Percentiles rank a stretch among this genome's conserved stretches.
phyloP scores from a whole-genome alignment of 306 rosid genomes.

The Comarum palustre region DNA sequence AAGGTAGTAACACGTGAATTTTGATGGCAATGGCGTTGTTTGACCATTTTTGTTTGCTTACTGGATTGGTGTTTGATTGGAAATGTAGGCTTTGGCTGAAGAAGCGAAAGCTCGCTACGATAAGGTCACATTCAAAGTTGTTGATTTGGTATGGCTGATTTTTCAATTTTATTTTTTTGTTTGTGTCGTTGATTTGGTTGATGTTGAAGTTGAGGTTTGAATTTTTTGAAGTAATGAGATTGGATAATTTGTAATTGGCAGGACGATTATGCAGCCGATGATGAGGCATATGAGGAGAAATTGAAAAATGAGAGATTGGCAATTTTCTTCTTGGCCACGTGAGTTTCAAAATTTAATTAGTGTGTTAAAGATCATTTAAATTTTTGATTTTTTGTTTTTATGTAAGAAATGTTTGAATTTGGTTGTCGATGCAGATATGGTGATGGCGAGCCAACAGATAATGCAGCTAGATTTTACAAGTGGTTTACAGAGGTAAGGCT shows the following conservation, averaged over 20 bases:
- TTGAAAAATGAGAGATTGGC: slow-evolving; percentile 61
- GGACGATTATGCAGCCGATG: slow-evolving; percentile 88
- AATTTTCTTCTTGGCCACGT: slow-evolving; percentile 94
- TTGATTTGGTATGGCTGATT: slow-evolving; percentile 65
- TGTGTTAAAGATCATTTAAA: neutral
- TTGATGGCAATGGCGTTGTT: neutral
- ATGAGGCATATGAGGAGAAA: slow-evolving; percentile 73
- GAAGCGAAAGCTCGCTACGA: slow-evolving; percentile 90
- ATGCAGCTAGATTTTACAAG: slow-evolving; percentile 89
- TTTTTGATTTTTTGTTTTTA: neutral
- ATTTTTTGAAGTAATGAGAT: slow-evolving; percentile 5
- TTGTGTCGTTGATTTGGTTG: slow-evolving; percentile 2
- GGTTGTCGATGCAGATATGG: slow-evolving; percentile 69
- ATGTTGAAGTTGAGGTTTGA: neutral
- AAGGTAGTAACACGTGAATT: slow-evolving; percentile 40
- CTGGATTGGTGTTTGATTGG: neutral
- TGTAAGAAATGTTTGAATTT: slow-evolving; percentile 10
- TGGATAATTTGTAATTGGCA: slow-evolving; percentile 26
- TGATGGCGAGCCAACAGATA: slow-evolving; percentile 99
- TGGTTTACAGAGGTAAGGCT: slow-evolving; percentile 82
- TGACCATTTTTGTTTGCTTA: slow-evolving; percentile 2
- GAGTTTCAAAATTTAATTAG: slow-evolving; percentile 31
- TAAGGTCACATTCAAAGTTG: slow-evolving; percentile 63
- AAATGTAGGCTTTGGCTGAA: slow-evolving; percentile 70
- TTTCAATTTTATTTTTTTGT: neutral